Conservation (phyloP, 306 rosid genomes). For the Glycine soja region DNA sequence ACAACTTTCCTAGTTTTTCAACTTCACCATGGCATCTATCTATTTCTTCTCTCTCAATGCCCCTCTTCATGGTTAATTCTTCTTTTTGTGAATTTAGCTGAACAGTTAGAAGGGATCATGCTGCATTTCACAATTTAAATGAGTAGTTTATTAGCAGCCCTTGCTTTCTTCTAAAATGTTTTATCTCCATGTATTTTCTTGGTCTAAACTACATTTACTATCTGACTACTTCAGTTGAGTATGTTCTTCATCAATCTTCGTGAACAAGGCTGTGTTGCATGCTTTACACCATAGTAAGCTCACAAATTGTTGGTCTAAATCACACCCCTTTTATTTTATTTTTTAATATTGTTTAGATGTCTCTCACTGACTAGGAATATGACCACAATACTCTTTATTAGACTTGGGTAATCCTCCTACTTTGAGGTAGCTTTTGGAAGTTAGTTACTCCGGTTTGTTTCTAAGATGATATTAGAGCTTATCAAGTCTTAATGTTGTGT, state of each 20-base stretch:
- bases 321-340: neutral
- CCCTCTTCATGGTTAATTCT: neutral
- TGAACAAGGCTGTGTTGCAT: neutral
- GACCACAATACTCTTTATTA: neutral
- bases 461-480: neutral
- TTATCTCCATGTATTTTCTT: neutral
- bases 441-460: constrained; percentile 3
- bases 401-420: neutral
- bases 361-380: neutral
- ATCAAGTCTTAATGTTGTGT: too few species aligned
- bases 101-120: neutral
- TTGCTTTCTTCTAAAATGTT: neutral
- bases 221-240: neutral
- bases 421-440: neutral
- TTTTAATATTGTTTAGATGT: neutral
- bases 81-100: neutral
- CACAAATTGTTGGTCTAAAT: neutral
- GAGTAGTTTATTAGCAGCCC: neutral
- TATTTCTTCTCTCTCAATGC: neutral
- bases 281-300: neutral
- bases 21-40: neutral
- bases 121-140: neutral
- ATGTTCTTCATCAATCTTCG: neutral
- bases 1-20: neutral
- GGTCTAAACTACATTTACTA: neutral